Evolutionary conservation across 805 yeast genomes (phyloP), one percentile per base, ranked within the genome.

Genomic region (Saccharomycopsis fibuligera): DNA sequence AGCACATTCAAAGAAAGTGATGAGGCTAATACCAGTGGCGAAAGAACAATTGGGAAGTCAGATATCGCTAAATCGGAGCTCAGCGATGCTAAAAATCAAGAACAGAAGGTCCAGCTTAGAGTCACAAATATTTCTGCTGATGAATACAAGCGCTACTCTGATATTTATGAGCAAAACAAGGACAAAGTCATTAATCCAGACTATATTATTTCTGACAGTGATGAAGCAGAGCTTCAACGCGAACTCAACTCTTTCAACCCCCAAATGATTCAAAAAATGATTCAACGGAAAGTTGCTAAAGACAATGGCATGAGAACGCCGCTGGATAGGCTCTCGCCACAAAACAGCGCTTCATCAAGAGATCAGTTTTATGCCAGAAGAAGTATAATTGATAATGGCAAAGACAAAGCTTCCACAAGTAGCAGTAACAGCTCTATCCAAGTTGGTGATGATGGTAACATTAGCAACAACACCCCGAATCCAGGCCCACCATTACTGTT

Each of bases 311-410:
- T 48, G n/a, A n/a, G 3, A 21, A n/a, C n/a, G n/a, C n/a, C n/a
- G n/a, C n/a, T n/a, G n/a, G 25, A 27, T 16, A 19, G 25, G 9
- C 14, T 41, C n/a, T n/a, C 5, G 21, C 25, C 35, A 17, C 12
- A 14, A 4, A 41, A 27, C n/a, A 41, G 36, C 12, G 23, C 30
- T n/a, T 30, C 48, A 3, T 31, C 49, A 2, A 43, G 41, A 14
- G 53, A 51, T 30, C 41, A 45, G 43, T 51, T 51, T 33, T 48
- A 51, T 39, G 42, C 41, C 12, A 41, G 55, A 42, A 44, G 55
- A 48, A 44, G 35, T 16, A 5, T 38, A 8, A 42, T 50, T 8
- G 54, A 50, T 25, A 49, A 31, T 24, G 48, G n/a, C n/a, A 30
- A 45, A 16, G 35, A 25, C 35, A 17, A 16, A 16, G 31, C 27